Percentiles rank a stretch among this genome's conserved stretches.
These are phyloP conservation scores for Carallia pectinifolia DNA, from an alignment of 345 rosid species.

Conservation along the genomic window DNA sequence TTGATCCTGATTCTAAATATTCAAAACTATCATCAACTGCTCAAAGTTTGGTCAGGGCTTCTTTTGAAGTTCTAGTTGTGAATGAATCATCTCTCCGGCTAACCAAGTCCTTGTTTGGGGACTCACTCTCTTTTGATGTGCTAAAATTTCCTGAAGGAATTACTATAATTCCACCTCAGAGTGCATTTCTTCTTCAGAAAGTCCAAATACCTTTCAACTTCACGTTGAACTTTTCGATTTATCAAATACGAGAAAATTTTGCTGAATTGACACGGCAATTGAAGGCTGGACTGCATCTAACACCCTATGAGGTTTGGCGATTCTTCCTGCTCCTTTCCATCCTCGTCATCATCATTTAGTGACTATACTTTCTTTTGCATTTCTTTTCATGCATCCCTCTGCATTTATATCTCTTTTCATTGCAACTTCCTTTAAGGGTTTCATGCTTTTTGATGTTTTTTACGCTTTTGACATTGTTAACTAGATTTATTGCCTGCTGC, in stretches of 20 bases:
- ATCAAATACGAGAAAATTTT: conserved; percentile 61
- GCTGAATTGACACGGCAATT: conserved; percentile 68
- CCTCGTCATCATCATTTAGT: not conserved
- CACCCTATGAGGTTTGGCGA: conserved; percentile 66
- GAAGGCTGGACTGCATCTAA: conserved; percentile 64
- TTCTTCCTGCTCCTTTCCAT: not conserved
- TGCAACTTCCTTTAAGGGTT: too few species aligned
- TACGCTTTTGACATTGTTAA: too few species aligned
- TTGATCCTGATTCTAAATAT: conserved; percentile 60
- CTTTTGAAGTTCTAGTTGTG: conserved; percentile 50
- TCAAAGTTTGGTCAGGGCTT: conserved; percentile 61
- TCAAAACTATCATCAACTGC: conserved; percentile 56
- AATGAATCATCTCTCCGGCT: conserved; percentile 49
- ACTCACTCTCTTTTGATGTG: conserved; percentile 59
- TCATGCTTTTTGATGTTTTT: too few species aligned
- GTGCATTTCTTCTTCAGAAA: conserved; percentile 74
- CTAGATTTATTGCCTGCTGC: too few species aligned
- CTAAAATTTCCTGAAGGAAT: conserved; percentile 73
- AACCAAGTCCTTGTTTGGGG: conserved; percentile 70
- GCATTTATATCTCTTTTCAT: not conserved
- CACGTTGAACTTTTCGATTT: conserved; percentile 71
- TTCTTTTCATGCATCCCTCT: not conserved
- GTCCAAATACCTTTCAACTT: conserved; percentile 81
- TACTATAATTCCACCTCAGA: conserved; percentile 73
- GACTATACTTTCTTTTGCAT: not conserved